Evolutionary conservation across 108 stramenopile species (phyloP).

Genomic region (Fistulifera solaris): DNA sequence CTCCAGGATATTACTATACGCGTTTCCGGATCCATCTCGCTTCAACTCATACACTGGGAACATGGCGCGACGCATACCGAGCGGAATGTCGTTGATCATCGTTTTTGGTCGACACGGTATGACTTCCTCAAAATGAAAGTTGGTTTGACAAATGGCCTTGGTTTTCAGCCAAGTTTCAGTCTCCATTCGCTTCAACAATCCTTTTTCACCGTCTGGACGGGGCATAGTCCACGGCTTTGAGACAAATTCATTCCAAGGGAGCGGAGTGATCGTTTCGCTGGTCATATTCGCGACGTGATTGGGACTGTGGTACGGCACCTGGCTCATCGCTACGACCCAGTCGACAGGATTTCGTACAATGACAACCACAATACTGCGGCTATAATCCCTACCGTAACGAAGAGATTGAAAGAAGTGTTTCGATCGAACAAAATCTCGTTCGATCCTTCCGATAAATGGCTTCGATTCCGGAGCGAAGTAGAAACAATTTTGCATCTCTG

Average conservation of each 20-base stretch:
- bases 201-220: neutral
- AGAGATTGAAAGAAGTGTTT: conserved; percentile 22
- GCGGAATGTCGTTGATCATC: neutral
- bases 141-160: conserved; percentile 23
- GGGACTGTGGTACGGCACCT: conserved; percentile 42
- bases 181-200: neutral
- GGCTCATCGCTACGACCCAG: conserved; percentile 67
- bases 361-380: conserved; percentile 36
- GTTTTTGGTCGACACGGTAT: conserved; percentile 26
- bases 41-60: conserved; percentile 10
- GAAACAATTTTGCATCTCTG: conserved; percentile 9
- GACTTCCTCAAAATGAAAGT: conserved; percentile 41
- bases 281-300: conserved; percentile 20
- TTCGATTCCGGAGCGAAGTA: neutral
- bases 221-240: conserved; percentile 70
- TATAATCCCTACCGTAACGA: neutral
- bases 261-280: conserved; percentile 1
- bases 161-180: neutral
- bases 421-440: conserved; percentile 9
- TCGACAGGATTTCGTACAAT: conserved; percentile 67
- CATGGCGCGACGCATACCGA: conserved; percentile 11
- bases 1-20: conserved; percentile 73
- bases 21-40: conserved; percentile 66
- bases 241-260: conserved; percentile 64
- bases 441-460: too few species aligned